Percentiles rank a stretch among this genome's conserved stretches.
phyloP scores from a whole-genome alignment of 2,329 filamentous ascomycete genomes.

The Ophioceras dolichostomum region DNA sequence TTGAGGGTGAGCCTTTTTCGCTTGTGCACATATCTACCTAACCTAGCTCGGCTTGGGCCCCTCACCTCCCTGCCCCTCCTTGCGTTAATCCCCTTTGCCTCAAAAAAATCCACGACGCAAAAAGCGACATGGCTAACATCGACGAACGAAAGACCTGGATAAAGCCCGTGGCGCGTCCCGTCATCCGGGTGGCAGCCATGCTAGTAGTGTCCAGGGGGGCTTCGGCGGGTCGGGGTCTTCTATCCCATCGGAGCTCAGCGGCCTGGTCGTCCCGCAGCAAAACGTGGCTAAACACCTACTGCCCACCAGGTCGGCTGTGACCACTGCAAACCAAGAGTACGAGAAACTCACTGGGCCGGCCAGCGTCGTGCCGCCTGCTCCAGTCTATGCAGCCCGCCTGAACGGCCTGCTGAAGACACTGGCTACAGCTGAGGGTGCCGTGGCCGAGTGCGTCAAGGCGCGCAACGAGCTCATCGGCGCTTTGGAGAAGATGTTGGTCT shows the following conservation, averaged over 20 bases:
- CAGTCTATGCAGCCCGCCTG: slow-evolving; percentile 82
- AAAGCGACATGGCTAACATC: too few relatives aligned
- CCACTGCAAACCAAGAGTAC: slow-evolving; percentile 69
- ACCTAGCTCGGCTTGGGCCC: too few relatives aligned
- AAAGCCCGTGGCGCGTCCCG: slow-evolving; percentile 40
- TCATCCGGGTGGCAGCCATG: too few relatives aligned
- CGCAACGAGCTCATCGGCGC: slow-evolving; percentile 65
- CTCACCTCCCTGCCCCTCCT: too few relatives aligned
- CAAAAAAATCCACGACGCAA: too few relatives aligned
- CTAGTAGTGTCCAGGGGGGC: too few relatives aligned
- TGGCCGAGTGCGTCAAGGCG: slow-evolving; percentile 81
- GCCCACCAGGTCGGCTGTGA: slow-evolving; percentile 52
- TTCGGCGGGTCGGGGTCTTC: slow-evolving; percentile 31
- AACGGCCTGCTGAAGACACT: slow-evolving; percentile 83
- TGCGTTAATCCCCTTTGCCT: too few relatives aligned
- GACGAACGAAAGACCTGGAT: slow-evolving; percentile 45
- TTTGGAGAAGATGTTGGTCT: slow-evolving; percentile 69
- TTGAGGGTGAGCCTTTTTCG: slow-evolving; percentile 52
- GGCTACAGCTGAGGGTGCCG: slow-evolving; percentile 76
- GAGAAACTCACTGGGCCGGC: slow-evolving; percentile 65
- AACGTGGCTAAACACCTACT: slow-evolving; percentile 61
- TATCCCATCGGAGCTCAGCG: slow-evolving; percentile 64
- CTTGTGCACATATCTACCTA: not conserved
- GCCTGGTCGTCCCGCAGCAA: slow-evolving; percentile 63
- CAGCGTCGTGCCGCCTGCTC: slow-evolving; percentile 60